Base-by-base conservation (phyloP, 352 stramenopile genomes). In the Globisporangium canariense region DNA sequence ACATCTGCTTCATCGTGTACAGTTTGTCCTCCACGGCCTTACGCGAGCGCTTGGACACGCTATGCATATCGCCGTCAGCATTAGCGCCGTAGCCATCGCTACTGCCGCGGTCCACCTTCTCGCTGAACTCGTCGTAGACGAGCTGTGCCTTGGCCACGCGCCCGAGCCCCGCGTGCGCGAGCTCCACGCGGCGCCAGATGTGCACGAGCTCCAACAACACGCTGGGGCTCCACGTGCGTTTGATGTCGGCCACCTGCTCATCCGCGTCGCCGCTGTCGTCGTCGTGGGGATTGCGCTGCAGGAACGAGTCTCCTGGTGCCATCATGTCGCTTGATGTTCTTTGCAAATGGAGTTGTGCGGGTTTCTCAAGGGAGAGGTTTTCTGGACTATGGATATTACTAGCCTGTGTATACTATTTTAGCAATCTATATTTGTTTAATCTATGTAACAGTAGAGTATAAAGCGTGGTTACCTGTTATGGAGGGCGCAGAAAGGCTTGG, bases 1-100 rank as follows among this genome's bases (percentile, higher is more conserved):
- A 86, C 81, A 90, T 88, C 46, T 87, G 81, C 67, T 86, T 88
- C 71, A 83, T 75, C 18, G 75, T 73, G 68, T 87, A 88, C 13
- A 90, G 64, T 56, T 88, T 88, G 70, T 87, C 77, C 46, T 90
- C 81, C 32, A 90, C 75, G 9, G 81, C 78, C 58, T 88, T 88
- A 49, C 70, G 75, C 32, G 75, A 83, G 8, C 78, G 78, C 52
- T 73, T 70, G 34, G 50, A 11, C 3, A 5, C 10, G 10, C 71
- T 73, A 58, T 68, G 77, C 60, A 3, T 9, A 32, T 7, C 20
- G n/a, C 9, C 8, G 11, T 13, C 20, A 55, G 46, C 46, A 28
- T 18, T n/a, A 32, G 5, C 25, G 16, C 13, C 22, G 16, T 11
- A 10, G 14, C 18, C 22, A 25, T 20, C 28, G 10, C 47, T 22